Evolutionary conservation across 306 rosid species (phyloP), one percentile per base, ranked within the genome.

Genomic region (Sicyos baderoa): DNA sequence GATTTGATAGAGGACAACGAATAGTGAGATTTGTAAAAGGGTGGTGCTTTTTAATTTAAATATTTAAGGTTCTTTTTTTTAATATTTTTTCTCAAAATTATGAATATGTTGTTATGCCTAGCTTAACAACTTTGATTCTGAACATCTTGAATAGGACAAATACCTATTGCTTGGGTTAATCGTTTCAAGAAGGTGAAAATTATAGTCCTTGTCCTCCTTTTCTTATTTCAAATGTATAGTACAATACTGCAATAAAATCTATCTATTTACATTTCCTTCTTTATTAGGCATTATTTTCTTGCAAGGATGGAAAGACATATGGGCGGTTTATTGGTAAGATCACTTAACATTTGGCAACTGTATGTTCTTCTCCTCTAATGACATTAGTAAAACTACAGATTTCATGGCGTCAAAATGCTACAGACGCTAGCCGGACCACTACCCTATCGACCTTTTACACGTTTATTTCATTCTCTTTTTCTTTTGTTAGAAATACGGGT

Each of bases 311-410:
- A 67, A 82, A 79, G 47, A 56, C 75, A 10, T 91, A 88, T 71
- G 94, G 96, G 75, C 86, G 91, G 74, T 76, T 91, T 72, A 82
- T 85, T n/a, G 87, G 97, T 91, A 84, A 79, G 12, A 50, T 60
- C 77, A 54, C 77, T 74, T 50, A 21, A 37, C 64, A 54, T 75
- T 71, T 58, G 76, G 32, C 40, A 19, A 48, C 56, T 25, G 11
- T 18, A 29, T 49, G 7, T 55, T 37, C 25, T 40, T 42, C 42
- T 56, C 5, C 70, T 52, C 52, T 40, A 9, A 23, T 72, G 18
- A 21, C 10, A 16, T 54, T 29, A 12, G 44, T 54, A 2, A 9
- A 22, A 54, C 16, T n/a, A 68, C 29, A 27, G 57, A 50, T 68
- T 45, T 22, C 3, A 37, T 44, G 54, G 37, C 27, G 13, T 25